Conservation (phyloP, 805 yeast species). For the Yarrowia sp. region DNA sequence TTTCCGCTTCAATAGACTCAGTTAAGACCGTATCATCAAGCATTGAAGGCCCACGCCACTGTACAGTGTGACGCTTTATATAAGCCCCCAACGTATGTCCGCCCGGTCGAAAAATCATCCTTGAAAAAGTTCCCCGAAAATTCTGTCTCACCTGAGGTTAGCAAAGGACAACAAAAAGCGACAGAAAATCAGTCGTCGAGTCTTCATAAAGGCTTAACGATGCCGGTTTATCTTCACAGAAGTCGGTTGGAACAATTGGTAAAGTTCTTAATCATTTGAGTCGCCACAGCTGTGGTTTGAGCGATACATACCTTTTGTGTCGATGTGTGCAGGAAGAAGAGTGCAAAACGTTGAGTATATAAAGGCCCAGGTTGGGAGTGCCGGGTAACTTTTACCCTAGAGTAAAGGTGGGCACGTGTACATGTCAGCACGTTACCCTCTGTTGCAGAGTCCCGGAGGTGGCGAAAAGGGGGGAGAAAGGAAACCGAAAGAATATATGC, state of each 20-base stretch:
- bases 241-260: constrained; percentile 26
- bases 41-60: constrained; percentile 10
- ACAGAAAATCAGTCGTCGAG: neutral
- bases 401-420: neutral
- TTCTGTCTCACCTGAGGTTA: constrained; percentile 22
- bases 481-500: too few species aligned
- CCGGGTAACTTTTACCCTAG: constrained; percentile 7
- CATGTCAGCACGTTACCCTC: neutral
- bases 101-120: constrained; percentile 26
- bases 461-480: neutral
- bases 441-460: neutral
- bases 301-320: constrained; percentile 22
- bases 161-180: neutral
- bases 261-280: constrained; percentile 21
- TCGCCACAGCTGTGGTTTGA: neutral
- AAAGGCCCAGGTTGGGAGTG: neutral
- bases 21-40: constrained; percentile 25
- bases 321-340: constrained; percentile 4
- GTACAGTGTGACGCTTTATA: constrained; percentile 19
- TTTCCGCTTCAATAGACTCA: neutral
- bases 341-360: neutral
- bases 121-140: neutral
- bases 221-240: constrained; percentile 27
- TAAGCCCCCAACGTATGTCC: constrained; percentile 11
- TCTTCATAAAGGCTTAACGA: constrained; percentile 26